A percentile compares a stretch with the other conserved stretches of the same genome.
These are phyloP conservation scores for Coemansia nantahalensis DNA, from an alignment of 192 early-diverging fungal species.

Conservation along the genomic window DNA sequence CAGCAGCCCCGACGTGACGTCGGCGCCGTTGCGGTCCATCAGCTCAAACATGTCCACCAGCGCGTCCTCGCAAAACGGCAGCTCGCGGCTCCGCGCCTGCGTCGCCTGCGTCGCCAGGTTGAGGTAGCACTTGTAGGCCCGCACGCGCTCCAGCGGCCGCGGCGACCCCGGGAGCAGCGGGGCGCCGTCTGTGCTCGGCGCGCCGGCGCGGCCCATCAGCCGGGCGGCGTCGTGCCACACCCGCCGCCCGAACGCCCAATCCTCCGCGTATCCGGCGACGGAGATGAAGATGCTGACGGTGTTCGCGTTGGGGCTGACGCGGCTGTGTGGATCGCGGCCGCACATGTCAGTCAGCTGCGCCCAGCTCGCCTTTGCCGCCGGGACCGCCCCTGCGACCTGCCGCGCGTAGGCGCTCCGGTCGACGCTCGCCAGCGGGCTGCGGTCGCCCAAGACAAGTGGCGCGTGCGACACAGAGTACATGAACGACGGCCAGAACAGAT, in stretches of 20 bases:
- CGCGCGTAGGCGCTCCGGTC: conserved; percentile 2
- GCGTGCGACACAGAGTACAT: conserved; percentile 33
- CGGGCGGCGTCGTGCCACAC: conserved; percentile 38
- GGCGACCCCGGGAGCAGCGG: not conserved
- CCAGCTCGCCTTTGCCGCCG: conserved; percentile 30
- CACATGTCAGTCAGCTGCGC: conserved; percentile 7
- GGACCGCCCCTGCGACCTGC: conserved; percentile 4
- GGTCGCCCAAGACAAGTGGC: conserved; percentile 5
- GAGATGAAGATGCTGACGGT: conserved; percentile 36
- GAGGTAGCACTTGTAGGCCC: conserved; percentile 42
- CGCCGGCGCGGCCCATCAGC: conserved; percentile 5
- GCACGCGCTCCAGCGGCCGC: conserved; percentile 17
- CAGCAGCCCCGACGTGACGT: conserved; percentile 36
- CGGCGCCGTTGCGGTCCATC: conserved; percentile 35
- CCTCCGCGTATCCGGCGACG: conserved; percentile 12
- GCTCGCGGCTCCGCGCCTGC: not conserved
- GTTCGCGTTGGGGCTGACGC: conserved; percentile 21
- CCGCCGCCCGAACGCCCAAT: conserved; percentile 36
- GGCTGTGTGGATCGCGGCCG: not conserved
- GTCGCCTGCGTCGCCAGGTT: conserved; percentile 7
- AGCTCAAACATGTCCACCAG: conserved; percentile 35
- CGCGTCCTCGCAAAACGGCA: conserved; percentile 20
- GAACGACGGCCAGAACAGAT: conserved; percentile 46
- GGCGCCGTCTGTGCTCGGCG: not conserved
- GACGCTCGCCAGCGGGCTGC: conserved; percentile 4